These are phyloP conservation scores for Penicillium sp. DNA, from an alignment of 2,329 filamentous ascomycete species.

Conservation along the genomic window DNA sequence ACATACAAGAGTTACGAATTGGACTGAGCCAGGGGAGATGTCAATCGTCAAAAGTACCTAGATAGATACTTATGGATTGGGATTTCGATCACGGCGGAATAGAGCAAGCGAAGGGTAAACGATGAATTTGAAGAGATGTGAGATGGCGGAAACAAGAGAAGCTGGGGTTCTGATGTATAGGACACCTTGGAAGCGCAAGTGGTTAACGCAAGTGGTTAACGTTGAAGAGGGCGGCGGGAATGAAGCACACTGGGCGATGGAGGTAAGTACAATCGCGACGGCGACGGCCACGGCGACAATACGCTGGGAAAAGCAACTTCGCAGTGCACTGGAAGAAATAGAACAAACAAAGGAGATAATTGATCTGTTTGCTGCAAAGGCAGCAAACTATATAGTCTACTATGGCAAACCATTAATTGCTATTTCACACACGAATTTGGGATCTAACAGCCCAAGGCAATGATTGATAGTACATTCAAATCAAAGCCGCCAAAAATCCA, in stretches of 20 bases:
- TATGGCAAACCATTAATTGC: conserved; percentile 30
- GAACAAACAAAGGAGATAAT: conserved; percentile 24
- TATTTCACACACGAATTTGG: conserved; percentile 30
- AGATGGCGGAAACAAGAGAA: neutral
- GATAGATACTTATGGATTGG: neutral
- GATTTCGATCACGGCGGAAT: neutral
- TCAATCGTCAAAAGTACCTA: neutral
- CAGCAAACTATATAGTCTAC: conserved; percentile 28
- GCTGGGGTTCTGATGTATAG: neutral
- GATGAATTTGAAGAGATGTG: neutral
- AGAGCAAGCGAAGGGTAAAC: neutral
- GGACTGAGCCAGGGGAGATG: neutral
- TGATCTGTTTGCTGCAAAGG: conserved; percentile 17
- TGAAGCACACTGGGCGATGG: neutral
- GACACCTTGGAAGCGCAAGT: neutral
- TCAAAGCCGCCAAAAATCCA: conserved; percentile 12
- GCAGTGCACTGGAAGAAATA: neutral
- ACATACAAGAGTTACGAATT: neutral
- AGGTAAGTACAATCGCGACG: neutral
- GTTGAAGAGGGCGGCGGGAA: too few species aligned
- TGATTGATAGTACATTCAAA: conserved; percentile 32
- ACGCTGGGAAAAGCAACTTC: neutral
- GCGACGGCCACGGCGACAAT: neutral
- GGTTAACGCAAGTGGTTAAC: neutral
- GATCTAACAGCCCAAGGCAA: conserved; percentile 27